Evolutionary conservation across 495 filamentous ascomycete species (phyloP).

Genomic region (Xylaria grammica): DNA sequence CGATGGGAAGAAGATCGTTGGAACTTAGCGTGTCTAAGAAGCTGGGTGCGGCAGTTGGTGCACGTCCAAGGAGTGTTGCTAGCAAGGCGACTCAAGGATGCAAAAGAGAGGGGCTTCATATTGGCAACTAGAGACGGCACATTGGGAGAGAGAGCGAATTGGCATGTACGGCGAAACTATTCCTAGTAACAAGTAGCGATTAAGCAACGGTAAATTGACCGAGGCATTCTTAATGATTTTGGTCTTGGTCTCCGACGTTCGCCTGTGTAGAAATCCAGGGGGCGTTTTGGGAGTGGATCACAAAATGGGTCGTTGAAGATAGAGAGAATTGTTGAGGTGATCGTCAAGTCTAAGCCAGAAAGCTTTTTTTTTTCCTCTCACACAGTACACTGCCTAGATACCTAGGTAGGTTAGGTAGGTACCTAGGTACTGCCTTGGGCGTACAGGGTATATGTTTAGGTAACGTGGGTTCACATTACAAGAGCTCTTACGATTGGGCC

Average conservation of each 20-base stretch:
- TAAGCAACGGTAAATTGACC: neutral
- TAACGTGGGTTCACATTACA: neutral
- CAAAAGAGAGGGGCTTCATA: slow-evolving; percentile 41
- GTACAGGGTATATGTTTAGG: neutral
- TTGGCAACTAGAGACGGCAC: slow-evolving; percentile 19
- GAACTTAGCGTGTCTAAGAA: slow-evolving; percentile 30
- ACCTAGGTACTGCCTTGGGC: neutral
- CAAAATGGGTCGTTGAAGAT: neutral
- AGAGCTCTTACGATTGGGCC: neutral
- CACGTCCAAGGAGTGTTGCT: slow-evolving; percentile 46
- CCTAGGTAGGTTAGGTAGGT: neutral
- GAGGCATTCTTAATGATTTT: slow-evolving; percentile 21
- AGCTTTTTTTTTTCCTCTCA: slow-evolving; percentile 1
- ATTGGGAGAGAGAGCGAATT: slow-evolving; percentile 9
- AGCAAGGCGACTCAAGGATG: slow-evolving; percentile 34
- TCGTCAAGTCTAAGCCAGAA: neutral
- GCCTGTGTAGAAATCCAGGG: slow-evolving; percentile 2
- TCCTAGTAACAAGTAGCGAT: neutral
- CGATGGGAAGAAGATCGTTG: slow-evolving; percentile 35
- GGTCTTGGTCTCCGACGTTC: neutral
- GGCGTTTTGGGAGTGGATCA: slow-evolving; percentile 1
- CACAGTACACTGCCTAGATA: too few species aligned
- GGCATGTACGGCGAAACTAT: neutral
- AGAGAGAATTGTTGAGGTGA: slow-evolving; percentile 17
- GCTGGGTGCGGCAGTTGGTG: slow-evolving; percentile 47